These are phyloP conservation scores for Yamadazyma phyllophila DNA, from an alignment of 805 yeast species.

Conservation along the genomic window DNA sequence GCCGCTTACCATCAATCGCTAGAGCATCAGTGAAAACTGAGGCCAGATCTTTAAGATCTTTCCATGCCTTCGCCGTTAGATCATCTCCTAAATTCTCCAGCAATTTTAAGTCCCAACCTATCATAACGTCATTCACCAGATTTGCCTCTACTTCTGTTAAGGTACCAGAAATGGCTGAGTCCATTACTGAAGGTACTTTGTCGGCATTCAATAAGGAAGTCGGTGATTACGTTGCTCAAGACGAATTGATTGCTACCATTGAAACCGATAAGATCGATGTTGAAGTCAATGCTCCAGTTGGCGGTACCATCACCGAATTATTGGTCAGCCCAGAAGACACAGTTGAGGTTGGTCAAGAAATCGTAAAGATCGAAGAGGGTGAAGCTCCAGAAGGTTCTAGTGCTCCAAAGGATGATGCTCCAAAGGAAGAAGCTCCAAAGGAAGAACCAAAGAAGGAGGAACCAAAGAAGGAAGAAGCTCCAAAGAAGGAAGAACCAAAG, in stretches of 20 bases:
- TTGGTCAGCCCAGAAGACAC: conserved; percentile 86
- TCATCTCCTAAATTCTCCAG: background rate
- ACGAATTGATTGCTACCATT: conserved; percentile 92
- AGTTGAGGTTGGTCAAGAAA: conserved; percentile 92
- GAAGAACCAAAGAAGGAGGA: conserved; percentile 19
- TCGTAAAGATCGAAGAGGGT: conserved; percentile 81
- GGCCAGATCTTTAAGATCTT: conserved; percentile 3
- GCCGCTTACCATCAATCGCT: conserved; percentile 14
- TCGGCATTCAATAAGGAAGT: conserved; percentile 63
- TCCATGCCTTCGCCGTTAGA: conserved; percentile 1
- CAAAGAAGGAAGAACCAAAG: conserved; percentile 16
- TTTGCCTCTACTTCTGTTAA: conserved; percentile 56
- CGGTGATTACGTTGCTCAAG: conserved; percentile 84
- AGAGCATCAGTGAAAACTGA: conserved; percentile 2
- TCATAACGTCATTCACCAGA: conserved; percentile 28
- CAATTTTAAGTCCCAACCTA: conserved; percentile 5
- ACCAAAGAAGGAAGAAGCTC: conserved; percentile 15
- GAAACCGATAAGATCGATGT: conserved; percentile 98
- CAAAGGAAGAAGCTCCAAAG: conserved; percentile 31
- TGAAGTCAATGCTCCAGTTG: conserved; percentile 89
- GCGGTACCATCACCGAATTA: conserved; percentile 85
- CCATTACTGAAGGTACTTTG: conserved; percentile 94
- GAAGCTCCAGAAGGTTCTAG: conserved; percentile 57
- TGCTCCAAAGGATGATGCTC: conserved; percentile 21
- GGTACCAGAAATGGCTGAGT: conserved; percentile 99